These are phyloP conservation scores for Leccinum disarticulatum DNA, from an alignment of 768 basidiomycete species.

Conservation along the genomic window DNA sequence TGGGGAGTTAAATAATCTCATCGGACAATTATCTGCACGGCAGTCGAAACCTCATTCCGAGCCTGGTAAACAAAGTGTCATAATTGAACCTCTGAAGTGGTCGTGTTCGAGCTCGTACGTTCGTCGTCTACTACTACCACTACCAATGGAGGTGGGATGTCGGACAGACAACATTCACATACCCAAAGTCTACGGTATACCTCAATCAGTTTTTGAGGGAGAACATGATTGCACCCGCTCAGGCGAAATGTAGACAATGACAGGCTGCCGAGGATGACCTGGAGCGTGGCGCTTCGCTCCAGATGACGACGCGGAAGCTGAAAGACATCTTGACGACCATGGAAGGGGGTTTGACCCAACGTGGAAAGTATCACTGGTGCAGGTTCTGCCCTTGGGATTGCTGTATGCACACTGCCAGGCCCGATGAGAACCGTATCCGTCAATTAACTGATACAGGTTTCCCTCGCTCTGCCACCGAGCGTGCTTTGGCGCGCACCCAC, in stretches of 20 bases:
- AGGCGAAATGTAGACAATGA: too few relatives aligned
- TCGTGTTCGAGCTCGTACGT: slow-evolving; percentile 54
- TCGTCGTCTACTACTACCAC: slow-evolving; percentile 14
- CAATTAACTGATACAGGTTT: slow-evolving; percentile 98
- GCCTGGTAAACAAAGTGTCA: slow-evolving; percentile 50
- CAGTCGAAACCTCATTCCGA: slow-evolving; percentile 30
- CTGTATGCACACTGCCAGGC: slow-evolving; percentile 42
- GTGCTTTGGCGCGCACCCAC: slow-evolving; percentile 79
- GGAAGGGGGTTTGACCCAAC: too few relatives aligned
- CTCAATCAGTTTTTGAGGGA: slow-evolving; percentile 70
- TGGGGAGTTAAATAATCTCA: slow-evolving; percentile 51
- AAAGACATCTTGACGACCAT: too few relatives aligned
- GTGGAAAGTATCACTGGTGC: slow-evolving; percentile 35
- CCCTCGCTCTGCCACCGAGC: slow-evolving; percentile 78
- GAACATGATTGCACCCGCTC: too few relatives aligned
- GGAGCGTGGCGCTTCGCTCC: too few relatives aligned
- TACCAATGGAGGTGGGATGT: slow-evolving; percentile 12
- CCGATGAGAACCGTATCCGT: slow-evolving; percentile 76
- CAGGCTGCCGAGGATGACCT: too few relatives aligned
- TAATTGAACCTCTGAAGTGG: slow-evolving; percentile 61
- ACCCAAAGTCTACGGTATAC: slow-evolving; percentile 64
- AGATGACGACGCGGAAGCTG: too few relatives aligned
- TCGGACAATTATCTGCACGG: slow-evolving; percentile 45
- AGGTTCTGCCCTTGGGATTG: slow-evolving; percentile 31
- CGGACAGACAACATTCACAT: slow-evolving; percentile 46